Conservation (phyloP, 768 basidiomycete species). For the Cantharellus anzutake region DNA sequence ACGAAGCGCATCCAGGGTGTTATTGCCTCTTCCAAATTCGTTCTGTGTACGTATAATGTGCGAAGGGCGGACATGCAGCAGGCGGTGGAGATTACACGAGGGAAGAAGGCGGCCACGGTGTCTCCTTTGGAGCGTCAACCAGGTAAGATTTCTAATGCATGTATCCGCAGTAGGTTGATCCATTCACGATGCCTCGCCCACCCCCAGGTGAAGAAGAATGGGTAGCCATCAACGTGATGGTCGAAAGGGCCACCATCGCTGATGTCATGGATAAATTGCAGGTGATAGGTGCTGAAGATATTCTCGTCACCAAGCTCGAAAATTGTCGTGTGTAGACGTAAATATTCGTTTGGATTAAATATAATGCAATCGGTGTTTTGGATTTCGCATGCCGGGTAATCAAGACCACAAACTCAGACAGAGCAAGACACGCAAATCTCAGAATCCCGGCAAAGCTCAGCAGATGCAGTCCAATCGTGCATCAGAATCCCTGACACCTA, state of each 20-base stretch:
- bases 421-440: too few species aligned
- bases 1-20: constrained; percentile 83
- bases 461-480: too few species aligned
- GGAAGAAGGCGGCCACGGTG: constrained; percentile 75
- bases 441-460: too few species aligned
- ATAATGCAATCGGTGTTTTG: too few species aligned
- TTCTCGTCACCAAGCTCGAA: constrained; percentile 74
- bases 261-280: constrained; percentile 77
- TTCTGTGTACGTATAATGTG: constrained; percentile 87
- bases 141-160: too few species aligned
- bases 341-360: too few species aligned
- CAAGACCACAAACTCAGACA: too few species aligned
- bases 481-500: too few species aligned
- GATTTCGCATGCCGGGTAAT: too few species aligned
- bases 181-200: too few species aligned
- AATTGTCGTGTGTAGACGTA: constrained; percentile 68
- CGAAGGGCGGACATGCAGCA: constrained; percentile 36
- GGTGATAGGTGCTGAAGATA: constrained; percentile 71
- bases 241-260: constrained; percentile 64
- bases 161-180: too few species aligned
- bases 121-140: constrained; percentile 32
- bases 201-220: constrained; percentile 63
- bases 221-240: constrained; percentile 88
- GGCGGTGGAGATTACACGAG: constrained; percentile 65
- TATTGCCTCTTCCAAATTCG: constrained; percentile 56